These are phyloP conservation scores for Fraxinus albicans DNA, from an alignment of 305 asterid species.

Conservation along the genomic window DNA sequence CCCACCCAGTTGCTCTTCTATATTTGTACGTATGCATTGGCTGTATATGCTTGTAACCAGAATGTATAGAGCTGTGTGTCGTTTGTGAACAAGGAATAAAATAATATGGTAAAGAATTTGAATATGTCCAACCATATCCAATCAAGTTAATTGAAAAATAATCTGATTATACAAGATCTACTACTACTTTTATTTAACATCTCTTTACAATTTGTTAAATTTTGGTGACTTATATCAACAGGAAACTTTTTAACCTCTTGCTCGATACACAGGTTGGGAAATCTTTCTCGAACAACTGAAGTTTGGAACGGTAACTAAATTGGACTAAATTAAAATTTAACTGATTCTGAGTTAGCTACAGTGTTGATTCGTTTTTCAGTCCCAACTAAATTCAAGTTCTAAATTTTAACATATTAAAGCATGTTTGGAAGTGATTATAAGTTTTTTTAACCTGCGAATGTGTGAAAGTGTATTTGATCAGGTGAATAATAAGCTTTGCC, in stretches of 20 bases:
- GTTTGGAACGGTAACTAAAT: background rate
- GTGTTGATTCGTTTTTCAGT: background rate
- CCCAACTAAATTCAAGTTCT: background rate
- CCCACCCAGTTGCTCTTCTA: slow-evolving; percentile 11
- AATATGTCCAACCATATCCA: background rate
- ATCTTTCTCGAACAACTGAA: background rate
- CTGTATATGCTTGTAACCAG: slow-evolving; percentile 82
- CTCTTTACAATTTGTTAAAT: background rate
- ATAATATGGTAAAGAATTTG: background rate
- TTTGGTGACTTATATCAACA: background rate
- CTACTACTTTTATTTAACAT: background rate
- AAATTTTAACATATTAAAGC: background rate
- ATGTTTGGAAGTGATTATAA: background rate
- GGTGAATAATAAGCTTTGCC: background rate
- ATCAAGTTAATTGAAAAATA: background rate
- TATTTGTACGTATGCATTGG: slow-evolving; percentile 57
- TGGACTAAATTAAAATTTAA: background rate
- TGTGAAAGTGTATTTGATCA: background rate
- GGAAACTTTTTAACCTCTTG: background rate
- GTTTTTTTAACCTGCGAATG: background rate
- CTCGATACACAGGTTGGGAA: background rate
- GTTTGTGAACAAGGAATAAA: slow-evolving; percentile 28
- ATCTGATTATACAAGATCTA: background rate
- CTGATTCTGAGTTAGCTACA: background rate
- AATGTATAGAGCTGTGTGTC: slow-evolving; percentile 84